Conservation (phyloP, 2,329 filamentous ascomycete species). For the Dactylonectria macrodidyma region DNA sequence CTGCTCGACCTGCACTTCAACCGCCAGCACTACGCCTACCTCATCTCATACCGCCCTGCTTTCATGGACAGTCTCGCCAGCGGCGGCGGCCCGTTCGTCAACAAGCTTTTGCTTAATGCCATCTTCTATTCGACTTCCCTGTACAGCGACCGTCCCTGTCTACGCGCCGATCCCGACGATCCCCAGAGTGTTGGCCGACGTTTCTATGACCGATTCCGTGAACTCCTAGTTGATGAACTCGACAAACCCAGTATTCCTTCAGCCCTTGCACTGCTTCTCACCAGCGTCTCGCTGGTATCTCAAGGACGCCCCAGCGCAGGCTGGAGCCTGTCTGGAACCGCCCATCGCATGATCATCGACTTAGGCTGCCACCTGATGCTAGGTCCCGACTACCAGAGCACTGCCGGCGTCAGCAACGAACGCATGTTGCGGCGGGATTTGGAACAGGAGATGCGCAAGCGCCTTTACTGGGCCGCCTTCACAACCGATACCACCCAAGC, state of each 20-base stretch:
- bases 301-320: constrained; percentile 54
- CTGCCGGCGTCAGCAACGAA: constrained; percentile 43
- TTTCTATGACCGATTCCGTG: constrained; percentile 57
- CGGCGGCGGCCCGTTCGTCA: constrained; percentile 53
- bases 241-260: constrained; percentile 56
- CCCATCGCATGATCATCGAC: constrained; percentile 58
- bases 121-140: constrained; percentile 58
- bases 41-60: constrained; percentile 56
- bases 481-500: constrained; percentile 53
- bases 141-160: constrained; percentile 55
- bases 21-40: constrained; percentile 54
- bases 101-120: constrained; percentile 57
- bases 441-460: constrained; percentile 53
- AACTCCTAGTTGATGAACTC: constrained; percentile 53
- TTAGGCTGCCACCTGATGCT: constrained; percentile 55
- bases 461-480: constrained; percentile 54
- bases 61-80: constrained; percentile 56
- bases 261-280: constrained; percentile 52
- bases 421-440: constrained; percentile 48
- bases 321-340: constrained; percentile 55
- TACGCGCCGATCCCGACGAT: constrained; percentile 52
- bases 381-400: constrained; percentile 46
- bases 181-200: constrained; percentile 52
- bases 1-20: constrained; percentile 57
- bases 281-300: constrained; percentile 51